Conservation (phyloP, 1,284 basidiomycete genomes). For the Chondrostereum purpureum region DNA sequence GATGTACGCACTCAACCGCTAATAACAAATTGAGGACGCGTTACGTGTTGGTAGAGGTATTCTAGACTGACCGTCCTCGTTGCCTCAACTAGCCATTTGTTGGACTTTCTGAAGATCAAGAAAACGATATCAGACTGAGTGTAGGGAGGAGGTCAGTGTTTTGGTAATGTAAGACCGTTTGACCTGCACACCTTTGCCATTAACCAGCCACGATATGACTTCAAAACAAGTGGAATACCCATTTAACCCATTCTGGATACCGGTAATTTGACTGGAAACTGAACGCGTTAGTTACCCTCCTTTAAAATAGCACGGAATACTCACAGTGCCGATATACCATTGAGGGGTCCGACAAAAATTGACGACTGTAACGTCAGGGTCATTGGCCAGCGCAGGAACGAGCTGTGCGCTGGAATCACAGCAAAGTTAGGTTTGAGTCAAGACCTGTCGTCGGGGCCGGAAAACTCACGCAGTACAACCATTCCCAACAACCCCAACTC, state of each 20-base stretch:
- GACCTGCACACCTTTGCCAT: slow-evolving; percentile 33
- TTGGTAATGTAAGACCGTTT: too few relatives aligned
- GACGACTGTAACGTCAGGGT: slow-evolving; percentile 40
- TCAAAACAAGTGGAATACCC: slow-evolving; percentile 42
- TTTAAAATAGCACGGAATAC: too few relatives aligned
- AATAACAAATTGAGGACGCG: slow-evolving; percentile 3
- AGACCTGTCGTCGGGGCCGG: neutral
- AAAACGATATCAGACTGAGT: slow-evolving; percentile 29
- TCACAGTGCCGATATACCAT: slow-evolving; percentile 30
- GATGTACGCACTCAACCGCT: slow-evolving; percentile 39
- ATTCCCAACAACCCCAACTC: slow-evolving; percentile 58
- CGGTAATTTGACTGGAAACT: slow-evolving; percentile 28
- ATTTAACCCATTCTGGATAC: slow-evolving; percentile 37
- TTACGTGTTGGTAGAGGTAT: too few relatives aligned
- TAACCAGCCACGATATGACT: slow-evolving; percentile 38
- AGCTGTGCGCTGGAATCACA: slow-evolving; percentile 54
- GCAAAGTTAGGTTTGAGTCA: slow-evolving; percentile 11
- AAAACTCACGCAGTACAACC: slow-evolving; percentile 50
- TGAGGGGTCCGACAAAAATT: slow-evolving; percentile 49
- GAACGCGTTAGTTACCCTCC: neutral
- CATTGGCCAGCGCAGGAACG: slow-evolving; percentile 41
- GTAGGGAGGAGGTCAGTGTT: too few relatives aligned
- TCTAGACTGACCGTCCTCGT: slow-evolving; percentile 24
- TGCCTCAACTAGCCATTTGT: slow-evolving; percentile 22
- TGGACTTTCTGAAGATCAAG: slow-evolving; percentile 31